Conservation (phyloP, 2,329 filamentous ascomycete genomes). For the Cladosporium cucumerinum region DNA sequence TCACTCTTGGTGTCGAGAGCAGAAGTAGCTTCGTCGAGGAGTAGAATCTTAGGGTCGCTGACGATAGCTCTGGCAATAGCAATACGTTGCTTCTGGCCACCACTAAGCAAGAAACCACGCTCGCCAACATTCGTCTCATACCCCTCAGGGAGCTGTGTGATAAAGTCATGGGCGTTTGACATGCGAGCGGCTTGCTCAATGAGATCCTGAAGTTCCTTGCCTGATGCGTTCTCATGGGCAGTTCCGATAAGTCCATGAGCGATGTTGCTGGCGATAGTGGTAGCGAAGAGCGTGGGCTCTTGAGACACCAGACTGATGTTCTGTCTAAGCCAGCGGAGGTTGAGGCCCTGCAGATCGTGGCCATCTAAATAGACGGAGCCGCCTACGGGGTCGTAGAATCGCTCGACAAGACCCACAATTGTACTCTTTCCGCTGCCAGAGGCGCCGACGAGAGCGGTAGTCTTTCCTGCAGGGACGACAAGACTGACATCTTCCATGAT, state of each 20-base stretch:
- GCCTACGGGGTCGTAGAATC: slow-evolving; percentile 86
- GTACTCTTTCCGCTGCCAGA: slow-evolving; percentile 95
- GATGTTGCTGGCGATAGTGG: slow-evolving; percentile 87
- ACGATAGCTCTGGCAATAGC: slow-evolving; percentile 90
- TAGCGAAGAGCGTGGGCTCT: slow-evolving; percentile 86
- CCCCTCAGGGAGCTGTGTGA: slow-evolving; percentile 74
- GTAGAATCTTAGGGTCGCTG: slow-evolving; percentile 83
- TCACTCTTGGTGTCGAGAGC: slow-evolving; percentile 93
- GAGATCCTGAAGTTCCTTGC: slow-evolving; percentile 66
- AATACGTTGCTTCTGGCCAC: slow-evolving; percentile 95
- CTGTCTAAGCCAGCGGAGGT: slow-evolving; percentile 85
- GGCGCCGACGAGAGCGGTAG: slow-evolving; percentile 87
- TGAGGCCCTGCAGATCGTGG: slow-evolving; percentile 74
- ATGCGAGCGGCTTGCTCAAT: slow-evolving; percentile 80
- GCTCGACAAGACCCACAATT: slow-evolving; percentile 86
- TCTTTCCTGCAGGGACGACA: slow-evolving; percentile 80
- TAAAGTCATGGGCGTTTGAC: slow-evolving; percentile 93
- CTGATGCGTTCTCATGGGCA: slow-evolving; percentile 62
- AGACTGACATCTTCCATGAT: slow-evolving; percentile 84
- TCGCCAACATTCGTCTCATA: slow-evolving; percentile 97
- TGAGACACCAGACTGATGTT: slow-evolving; percentile 92
- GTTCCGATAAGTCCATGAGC: slow-evolving; percentile 87
- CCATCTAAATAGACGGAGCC: slow-evolving; percentile 80
- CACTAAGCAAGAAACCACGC: slow-evolving; percentile 85
- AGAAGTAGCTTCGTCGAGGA: slow-evolving; percentile 93